These are phyloP conservation scores for Lepidopterella palustris DNA, from an alignment of 495 filamentous ascomycete genomes.

Conservation along the genomic window DNA sequence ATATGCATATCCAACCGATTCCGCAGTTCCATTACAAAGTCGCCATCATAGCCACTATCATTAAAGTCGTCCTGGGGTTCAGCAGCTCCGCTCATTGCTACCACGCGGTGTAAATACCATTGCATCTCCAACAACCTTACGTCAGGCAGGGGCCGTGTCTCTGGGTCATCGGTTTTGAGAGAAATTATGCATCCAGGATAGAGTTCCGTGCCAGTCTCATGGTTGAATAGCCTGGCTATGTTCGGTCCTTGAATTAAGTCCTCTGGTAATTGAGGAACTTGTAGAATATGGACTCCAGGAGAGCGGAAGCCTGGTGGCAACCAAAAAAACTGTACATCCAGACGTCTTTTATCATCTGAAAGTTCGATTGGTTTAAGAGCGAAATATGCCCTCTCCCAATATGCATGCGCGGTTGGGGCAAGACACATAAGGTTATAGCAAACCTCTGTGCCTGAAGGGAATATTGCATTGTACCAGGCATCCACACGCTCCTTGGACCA, in stretches of 20 bases:
- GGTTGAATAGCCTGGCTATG: background rate
- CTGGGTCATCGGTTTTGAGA: no score
- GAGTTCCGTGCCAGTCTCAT: background rate
- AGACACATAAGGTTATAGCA: background rate
- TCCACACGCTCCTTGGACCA: background rate
- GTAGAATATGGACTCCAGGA: background rate
- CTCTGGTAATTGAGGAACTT: background rate
- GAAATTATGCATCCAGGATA: background rate
- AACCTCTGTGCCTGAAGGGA: background rate
- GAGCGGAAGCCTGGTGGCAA: background rate
- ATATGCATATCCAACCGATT: no score
- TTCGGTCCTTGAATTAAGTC: background rate
- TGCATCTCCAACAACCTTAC: constrained; percentile 1
- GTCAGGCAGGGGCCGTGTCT: background rate
- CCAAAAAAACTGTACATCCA: background rate
- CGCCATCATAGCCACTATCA: background rate
- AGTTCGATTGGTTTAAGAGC: background rate
- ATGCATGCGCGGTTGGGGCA: background rate
- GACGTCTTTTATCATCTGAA: background rate
- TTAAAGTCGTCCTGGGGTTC: background rate
- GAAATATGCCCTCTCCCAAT: constrained; percentile 1
- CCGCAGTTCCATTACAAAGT: no score
- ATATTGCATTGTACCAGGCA: background rate
- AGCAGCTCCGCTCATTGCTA: no score
- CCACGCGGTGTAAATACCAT: background rate